phyloP scores from a whole-genome alignment of 345 rosid species.

The Rhizophora apiculata region DNA sequence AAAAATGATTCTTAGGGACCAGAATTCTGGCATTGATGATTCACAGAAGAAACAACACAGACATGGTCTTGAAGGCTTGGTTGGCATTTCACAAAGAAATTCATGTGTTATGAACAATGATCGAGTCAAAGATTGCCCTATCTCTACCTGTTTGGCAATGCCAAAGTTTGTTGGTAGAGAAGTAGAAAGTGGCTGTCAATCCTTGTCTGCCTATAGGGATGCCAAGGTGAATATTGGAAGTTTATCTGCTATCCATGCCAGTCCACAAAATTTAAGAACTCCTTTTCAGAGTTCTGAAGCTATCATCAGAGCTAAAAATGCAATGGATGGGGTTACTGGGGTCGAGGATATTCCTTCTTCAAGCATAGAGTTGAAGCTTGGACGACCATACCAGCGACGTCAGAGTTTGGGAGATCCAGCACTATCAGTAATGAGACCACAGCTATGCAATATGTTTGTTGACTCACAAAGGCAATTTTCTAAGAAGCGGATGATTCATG shows the following conservation, averaged over 20 bases:
- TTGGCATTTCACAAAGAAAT: constrained; percentile 23
- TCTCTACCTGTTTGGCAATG: constrained; percentile 24
- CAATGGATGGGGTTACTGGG: constrained; percentile 17
- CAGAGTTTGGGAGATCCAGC: constrained; percentile 27
- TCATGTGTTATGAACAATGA: constrained; percentile 18
- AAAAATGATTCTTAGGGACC: constrained; percentile 11
- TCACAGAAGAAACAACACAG: constrained; percentile 27
- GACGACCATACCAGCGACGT: constrained; percentile 45
- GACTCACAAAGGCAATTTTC: constrained; percentile 24
- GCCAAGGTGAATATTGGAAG: constrained; percentile 25
- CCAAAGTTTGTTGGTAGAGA: constrained; percentile 30
- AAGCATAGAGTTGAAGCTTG: constrained; percentile 49
- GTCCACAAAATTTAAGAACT: constrained; percentile 21
- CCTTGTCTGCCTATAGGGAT: constrained; percentile 25
- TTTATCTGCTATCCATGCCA: constrained; percentile 11
- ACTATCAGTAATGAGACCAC: constrained; percentile 22
- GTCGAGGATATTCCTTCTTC: constrained; percentile 34
- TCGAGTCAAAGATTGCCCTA: constrained; percentile 16
- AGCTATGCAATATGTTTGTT: constrained; percentile 12
- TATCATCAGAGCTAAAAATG: constrained; percentile 17
- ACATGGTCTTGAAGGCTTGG: constrained; percentile 23
- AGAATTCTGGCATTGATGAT: constrained; percentile 19
- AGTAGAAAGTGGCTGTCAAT: constrained; percentile 25
- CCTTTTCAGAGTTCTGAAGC: constrained; percentile 9
- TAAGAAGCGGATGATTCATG: constrained; percentile 30